Evolutionary conservation across 495 filamentous ascomycete genomes (phyloP), one percentile per base, ranked within the genome.

Genomic region (Podospora australis): DNA sequence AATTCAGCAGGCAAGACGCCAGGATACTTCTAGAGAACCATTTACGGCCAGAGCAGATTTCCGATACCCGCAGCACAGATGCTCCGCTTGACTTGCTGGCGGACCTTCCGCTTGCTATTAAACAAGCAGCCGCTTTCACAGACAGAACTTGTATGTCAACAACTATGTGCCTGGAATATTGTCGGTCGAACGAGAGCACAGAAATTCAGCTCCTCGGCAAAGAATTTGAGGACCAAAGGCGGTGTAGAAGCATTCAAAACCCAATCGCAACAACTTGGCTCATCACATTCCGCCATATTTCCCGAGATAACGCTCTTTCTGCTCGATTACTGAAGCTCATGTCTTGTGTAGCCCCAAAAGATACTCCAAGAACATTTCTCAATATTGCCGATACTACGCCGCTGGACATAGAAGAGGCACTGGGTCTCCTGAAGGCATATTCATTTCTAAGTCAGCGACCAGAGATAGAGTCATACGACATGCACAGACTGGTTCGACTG

Each of bases 41-140:
- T 13, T 21, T 56, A 41, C 28, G 32, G 7, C 16, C 52, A 46
- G 28, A 25, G 5, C 53, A 62, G 13, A 36, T 36, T 10, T n/a
- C 11, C 20, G 40, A 60, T 35, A 25, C 11, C 1, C 16, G 21
- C 20, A 52, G 52, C 25, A 48, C 44, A 3, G 39, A 19, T 19
- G 20, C 4, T 1, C 58, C 78, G 21, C 54, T 77, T 0, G 24
- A 65, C 13, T 38, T 58, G 11, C 58, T 78, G n/a, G 49, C 49
- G 6, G 56, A 56, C 41, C 55, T 76, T 11, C 73, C 72, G 2
- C 54, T 78, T 0, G 73, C 72, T 2, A 68, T 77, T 43, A 60
- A 52, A 28, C 70, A 78, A 50, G 71, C 71, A 17, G 62, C 69
- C 6, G 62, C 68, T 13, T 36, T n/a, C 17, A 36, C 17, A 16